These are phyloP conservation scores for Noccaea bulbosa DNA, from an alignment of 345 rosid genomes.

Conservation along the genomic window DNA sequence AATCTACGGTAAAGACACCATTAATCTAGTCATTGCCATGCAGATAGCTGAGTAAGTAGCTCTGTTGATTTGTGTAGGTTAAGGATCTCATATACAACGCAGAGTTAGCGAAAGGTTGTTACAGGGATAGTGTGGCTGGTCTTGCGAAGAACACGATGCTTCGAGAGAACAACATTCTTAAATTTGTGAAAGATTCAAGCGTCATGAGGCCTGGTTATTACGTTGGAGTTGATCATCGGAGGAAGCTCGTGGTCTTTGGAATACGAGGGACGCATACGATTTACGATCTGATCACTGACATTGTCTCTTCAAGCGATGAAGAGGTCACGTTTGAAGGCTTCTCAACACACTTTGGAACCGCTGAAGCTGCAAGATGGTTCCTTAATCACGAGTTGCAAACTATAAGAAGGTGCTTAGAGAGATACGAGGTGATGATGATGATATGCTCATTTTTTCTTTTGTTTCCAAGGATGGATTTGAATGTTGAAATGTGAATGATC, in stretches of 20 bases:
- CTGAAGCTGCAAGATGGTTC: slow-evolving; percentile 98
- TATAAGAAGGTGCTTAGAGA: slow-evolving; percentile 67
- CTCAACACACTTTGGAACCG: slow-evolving; percentile 93
- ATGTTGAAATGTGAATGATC: slow-evolving; percentile 33
- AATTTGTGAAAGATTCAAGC: slow-evolving; percentile 73
- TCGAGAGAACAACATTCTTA: slow-evolving; percentile 68
- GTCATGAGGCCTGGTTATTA: slow-evolving; percentile 97
- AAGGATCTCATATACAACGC: slow-evolving; percentile 83
- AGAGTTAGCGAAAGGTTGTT: slow-evolving; percentile 82
- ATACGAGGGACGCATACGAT: slow-evolving; percentile 92
- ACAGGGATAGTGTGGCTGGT: slow-evolving; percentile 56
- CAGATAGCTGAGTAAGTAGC: slow-evolving; percentile 15
- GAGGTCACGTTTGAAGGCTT: slow-evolving; percentile 89
- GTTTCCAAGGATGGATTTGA: slow-evolving; percentile 35
- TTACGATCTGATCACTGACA: slow-evolving; percentile 83
- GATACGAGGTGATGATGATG: slow-evolving; percentile 58
- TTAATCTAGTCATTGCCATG: slow-evolving; percentile 12
- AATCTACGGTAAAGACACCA: slow-evolving; percentile 53
- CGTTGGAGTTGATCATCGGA: slow-evolving; percentile 71
- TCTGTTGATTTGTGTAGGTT: slow-evolving; percentile 49
- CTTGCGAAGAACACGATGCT: slow-evolving; percentile 84
- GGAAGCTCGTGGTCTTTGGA: slow-evolving; percentile 73
- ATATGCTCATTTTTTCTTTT: slow-evolving; percentile 3
- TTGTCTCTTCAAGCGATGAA: slow-evolving; percentile 78
- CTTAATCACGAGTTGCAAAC: slow-evolving; percentile 77